Evolutionary conservation across 2,329 filamentous ascomycete species (phyloP).

Genomic region (Gaeumannomyces tritici): DNA sequence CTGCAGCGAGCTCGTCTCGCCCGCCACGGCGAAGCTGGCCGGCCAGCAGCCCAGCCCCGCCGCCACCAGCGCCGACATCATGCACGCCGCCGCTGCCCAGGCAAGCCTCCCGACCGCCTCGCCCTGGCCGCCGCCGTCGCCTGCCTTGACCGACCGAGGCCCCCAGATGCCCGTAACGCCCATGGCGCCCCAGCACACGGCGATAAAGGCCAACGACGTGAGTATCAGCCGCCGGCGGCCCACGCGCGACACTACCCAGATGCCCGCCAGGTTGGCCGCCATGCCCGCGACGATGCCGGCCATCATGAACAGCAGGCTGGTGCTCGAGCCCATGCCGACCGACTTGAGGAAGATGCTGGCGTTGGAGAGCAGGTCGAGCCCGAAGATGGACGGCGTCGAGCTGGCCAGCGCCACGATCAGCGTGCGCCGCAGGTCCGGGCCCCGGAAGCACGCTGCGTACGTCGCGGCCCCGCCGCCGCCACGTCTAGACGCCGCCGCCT

Average conservation of each 20-base stretch:
- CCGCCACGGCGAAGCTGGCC: neutral
- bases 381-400: neutral
- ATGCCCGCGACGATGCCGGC: neutral
- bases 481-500: conserved; percentile 2
- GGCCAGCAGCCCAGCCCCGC: neutral
- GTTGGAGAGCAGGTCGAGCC: neutral
- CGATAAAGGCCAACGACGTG: neutral
- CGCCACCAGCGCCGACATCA: neutral
- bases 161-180: neutral
- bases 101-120: conserved; percentile 5
- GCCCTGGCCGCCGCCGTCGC: conserved; percentile 10
- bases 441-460: conserved; percentile 29
- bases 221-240: neutral
- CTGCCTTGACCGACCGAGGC: no score
- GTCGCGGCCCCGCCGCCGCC: neutral
- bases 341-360: neutral
- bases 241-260: neutral
- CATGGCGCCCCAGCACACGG: neutral
- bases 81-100: neutral
- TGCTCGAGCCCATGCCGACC: neutral
- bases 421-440: conserved; percentile 22
- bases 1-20: neutral
- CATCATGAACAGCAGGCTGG: conserved; percentile 1
- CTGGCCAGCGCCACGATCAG: conserved; percentile 12
- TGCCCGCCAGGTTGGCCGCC: neutral